Evolutionary conservation across 192 early-diverging fungal species (phyloP), one percentile per base, ranked within the genome.

Genomic region (Coemansia sp.): DNA sequence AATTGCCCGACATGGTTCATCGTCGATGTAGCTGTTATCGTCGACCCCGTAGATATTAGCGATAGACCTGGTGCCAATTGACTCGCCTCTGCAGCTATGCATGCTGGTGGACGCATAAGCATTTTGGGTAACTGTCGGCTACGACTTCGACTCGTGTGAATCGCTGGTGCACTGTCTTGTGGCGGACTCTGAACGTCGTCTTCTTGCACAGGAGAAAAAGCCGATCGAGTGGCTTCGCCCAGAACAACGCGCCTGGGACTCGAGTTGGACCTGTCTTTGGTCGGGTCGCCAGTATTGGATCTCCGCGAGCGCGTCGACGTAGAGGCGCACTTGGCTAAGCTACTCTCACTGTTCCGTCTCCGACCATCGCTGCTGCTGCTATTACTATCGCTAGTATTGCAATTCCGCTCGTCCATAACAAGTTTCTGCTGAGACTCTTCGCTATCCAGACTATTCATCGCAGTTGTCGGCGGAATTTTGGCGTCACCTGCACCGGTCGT

Each of bases 331-430:
- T 33, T 58, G 57, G 61, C 57, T 15, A 38, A 9, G 39, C 44
- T 66, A 20, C 29, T 47, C 6, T 24, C 65, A 57, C 71, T 69
- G 24, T n/a, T 52, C 20, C 53, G 38, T 13, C 52, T 58, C 20
- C 36, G 46, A 65, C 66, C 64, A 62, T 49, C 64, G 62, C 49
- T 55, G 50, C 68, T 34, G 62, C 44, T 66, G 57, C 46, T 50
- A 57, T 39, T 66, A 43, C 46, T 50, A 46, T 39, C 31, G 34
- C 61, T 13, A 11, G 22, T 33, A n/a, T 68, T 70, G 66, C 40
- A 38, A 61, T 24, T 11, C 27, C 58, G 31, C 46, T 52, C 22
- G 47, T 64, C 8, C 62, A 71, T 34, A 38, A 64, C 16, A 62
- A 16, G 41, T 16, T 49, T 10, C 63, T 40, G 39, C 63, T 36